These are phyloP conservation scores for Peronospora farinosa DNA, from an alignment of 352 stramenopile species.

Conservation along the genomic window DNA sequence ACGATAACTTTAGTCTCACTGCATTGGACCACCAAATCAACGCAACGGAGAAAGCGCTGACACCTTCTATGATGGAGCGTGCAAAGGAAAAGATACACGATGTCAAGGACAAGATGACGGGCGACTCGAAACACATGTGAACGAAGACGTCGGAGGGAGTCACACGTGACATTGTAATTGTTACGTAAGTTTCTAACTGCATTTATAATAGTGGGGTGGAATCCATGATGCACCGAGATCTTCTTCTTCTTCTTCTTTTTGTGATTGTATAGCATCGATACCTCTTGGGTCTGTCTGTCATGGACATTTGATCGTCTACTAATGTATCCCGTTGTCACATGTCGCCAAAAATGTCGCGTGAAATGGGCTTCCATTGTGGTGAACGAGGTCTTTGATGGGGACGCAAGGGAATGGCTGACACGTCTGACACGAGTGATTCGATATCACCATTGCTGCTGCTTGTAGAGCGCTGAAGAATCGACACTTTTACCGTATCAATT, in stretches of 20 bases:
- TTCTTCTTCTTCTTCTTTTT: too few relatives aligned
- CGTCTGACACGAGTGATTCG: conserved; percentile 35
- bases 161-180: not conserved
- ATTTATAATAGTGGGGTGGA: too few relatives aligned
- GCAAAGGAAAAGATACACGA: conserved; percentile 28
- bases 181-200: not conserved
- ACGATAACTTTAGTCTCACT: conserved; percentile 23
- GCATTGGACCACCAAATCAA: conserved; percentile 22
- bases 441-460: conserved; percentile 32
- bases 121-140: conserved; percentile 11
- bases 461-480: conserved; percentile 27
- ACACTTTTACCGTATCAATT: conserved; percentile 24
- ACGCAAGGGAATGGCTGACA: conserved; percentile 15
- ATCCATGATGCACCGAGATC: too few relatives aligned
- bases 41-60: conserved; percentile 18
- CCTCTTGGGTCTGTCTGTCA: too few relatives aligned
- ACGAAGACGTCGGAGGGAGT: not conserved
- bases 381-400: conserved; percentile 5
- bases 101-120: conserved; percentile 28
- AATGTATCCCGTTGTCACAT: conserved; percentile 5
- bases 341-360: conserved; percentile 36
- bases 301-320: too few relatives aligned
- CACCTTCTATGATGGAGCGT: conserved; percentile 25
- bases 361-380: conserved; percentile 32
- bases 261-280: too few relatives aligned